Percentiles rank a stretch among this genome's conserved stretches.
These are phyloP conservation scores for Schrenkiella parvula DNA, from an alignment of 345 rosid genomes.

Conservation along the genomic window DNA sequence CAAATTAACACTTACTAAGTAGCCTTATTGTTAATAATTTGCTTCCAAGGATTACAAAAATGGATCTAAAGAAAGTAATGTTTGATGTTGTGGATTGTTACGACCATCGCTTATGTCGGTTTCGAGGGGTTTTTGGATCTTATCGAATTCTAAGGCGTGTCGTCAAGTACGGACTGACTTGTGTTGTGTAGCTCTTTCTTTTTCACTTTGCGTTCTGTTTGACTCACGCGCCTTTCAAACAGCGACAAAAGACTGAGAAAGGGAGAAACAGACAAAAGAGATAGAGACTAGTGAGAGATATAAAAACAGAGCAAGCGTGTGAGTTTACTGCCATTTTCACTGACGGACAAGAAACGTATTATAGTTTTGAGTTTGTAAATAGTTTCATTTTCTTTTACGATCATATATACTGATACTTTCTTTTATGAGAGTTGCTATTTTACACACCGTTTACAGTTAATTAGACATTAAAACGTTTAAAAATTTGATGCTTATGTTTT, in stretches of 20 bases:
- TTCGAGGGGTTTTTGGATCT: slow-evolving; percentile 9
- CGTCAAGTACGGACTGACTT: slow-evolving; percentile 33
- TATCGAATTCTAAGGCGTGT: slow-evolving; percentile 24
- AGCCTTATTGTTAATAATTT: background rate
- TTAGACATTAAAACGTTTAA: background rate
- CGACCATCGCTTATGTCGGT: slow-evolving; percentile 29
- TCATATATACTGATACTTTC: too few species aligned
- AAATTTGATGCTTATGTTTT: background rate
- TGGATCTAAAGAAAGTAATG: background rate
- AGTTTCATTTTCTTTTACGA: background rate
- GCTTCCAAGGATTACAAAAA: background rate
- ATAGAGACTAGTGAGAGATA: slow-evolving; percentile 21
- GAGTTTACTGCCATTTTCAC: slow-evolving; percentile 28
- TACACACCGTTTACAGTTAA: background rate
- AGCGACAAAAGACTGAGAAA: slow-evolving; percentile 29
- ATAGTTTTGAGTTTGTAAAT: background rate
- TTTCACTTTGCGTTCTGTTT: slow-evolving; percentile 13
- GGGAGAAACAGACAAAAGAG: slow-evolving; percentile 20
- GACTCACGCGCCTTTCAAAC: slow-evolving; percentile 27
- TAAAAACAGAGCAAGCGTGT: slow-evolving; percentile 47
- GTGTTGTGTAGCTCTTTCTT: slow-evolving; percentile 25
- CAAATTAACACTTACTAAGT: background rate
- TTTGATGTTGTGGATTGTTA: slow-evolving; percentile 18
- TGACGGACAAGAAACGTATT: slow-evolving; percentile 11
- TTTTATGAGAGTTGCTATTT: background rate